phyloP scores from a whole-genome alignment of 2,329 filamentous ascomycete genomes.

The Monilinia laxa region DNA sequence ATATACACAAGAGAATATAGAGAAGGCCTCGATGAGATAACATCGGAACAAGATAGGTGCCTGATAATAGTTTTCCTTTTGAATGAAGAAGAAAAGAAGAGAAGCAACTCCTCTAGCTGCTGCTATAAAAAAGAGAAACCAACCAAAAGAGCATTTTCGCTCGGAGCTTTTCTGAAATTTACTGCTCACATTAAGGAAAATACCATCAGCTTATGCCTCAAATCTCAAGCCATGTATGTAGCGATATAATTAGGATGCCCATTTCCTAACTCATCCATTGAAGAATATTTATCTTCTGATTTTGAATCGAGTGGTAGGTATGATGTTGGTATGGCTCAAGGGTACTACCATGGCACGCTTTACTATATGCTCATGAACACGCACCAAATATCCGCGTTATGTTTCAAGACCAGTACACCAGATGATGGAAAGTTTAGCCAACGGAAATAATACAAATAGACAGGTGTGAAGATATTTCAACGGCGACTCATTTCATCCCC shows the following conservation, averaged over 20 bases:
- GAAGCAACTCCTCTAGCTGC: neutral
- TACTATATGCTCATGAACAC: neutral
- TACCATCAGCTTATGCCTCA: neutral
- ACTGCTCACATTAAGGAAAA: neutral
- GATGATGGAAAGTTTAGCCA: neutral
- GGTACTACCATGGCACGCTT: neutral
- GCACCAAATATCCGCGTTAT: neutral
- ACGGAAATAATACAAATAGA: no score
- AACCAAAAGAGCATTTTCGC: neutral
- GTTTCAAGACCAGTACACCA: neutral
- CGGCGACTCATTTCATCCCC: no score
- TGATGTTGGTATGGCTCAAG: neutral
- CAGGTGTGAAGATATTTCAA: neutral
- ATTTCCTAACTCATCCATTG: neutral
- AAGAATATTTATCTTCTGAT: neutral
- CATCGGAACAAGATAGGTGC: neutral
- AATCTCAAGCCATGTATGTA: neutral
- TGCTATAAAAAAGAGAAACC: neutral
- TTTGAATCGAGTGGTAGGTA: neutral
- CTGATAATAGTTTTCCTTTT: neutral
- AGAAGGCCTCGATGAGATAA: neutral
- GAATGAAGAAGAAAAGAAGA: neutral
- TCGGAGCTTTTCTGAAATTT: no score
- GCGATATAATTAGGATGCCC: neutral
- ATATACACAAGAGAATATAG: neutral